These are phyloP conservation scores for Globisporangium irregulare DNA, from an alignment of 352 stramenopile genomes.

Conservation along the genomic window DNA sequence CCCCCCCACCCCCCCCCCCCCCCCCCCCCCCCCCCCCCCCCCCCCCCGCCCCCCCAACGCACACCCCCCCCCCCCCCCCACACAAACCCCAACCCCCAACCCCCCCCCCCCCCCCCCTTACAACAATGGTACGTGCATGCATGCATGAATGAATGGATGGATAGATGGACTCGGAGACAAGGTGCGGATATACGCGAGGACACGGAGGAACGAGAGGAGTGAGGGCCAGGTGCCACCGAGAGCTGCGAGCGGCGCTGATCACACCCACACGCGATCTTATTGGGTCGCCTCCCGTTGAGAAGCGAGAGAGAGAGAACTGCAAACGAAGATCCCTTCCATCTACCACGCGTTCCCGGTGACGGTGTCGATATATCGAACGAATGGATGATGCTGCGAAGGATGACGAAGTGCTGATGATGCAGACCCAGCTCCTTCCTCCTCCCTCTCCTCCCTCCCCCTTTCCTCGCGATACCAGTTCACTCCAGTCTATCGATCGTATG, in stretches of 20 bases:
- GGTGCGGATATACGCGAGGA: not conserved
- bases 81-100: no score
- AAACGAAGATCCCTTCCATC: not conserved
- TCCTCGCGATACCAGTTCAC: not conserved
- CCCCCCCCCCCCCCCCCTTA: slow-evolving; percentile 9
- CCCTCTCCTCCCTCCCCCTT: not conserved
- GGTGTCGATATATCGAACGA: not conserved
- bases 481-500: not conserved
- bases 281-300: not conserved
- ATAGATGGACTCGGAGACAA: not conserved
- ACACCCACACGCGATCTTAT: slow-evolving; percentile 6
- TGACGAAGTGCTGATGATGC: not conserved
- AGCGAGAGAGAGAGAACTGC: not conserved
- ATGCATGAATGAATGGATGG: not conserved
- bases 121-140: slow-evolving; percentile 19
- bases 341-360: not conserved
- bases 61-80: no score
- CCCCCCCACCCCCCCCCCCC: no score
- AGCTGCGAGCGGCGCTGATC: not conserved
- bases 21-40: no score
- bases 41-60: no score
- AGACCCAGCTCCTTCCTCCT: not conserved
- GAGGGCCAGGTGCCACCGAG: not conserved
- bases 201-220: not conserved
- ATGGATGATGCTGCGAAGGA: not conserved